These are phyloP conservation scores for Dioscorea zingiberensis DNA, from an alignment of 106 monocot species.

Conservation along the genomic window DNA sequence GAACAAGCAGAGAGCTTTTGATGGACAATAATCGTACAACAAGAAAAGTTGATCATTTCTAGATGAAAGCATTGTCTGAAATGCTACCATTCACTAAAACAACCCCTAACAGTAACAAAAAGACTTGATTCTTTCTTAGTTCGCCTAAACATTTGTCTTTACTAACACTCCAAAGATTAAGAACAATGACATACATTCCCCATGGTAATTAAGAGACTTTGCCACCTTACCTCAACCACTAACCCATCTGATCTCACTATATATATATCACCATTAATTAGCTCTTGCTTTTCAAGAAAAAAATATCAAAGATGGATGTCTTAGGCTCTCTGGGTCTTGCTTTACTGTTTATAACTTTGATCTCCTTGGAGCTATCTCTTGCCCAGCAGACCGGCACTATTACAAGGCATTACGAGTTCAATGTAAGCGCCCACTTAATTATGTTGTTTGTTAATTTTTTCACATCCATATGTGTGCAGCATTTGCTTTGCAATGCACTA, in stretches of 20 bases:
- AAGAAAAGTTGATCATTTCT: background rate
- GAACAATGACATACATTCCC: background rate
- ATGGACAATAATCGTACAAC: background rate
- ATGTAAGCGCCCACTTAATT: background rate
- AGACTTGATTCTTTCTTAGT: background rate
- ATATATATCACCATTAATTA: background rate
- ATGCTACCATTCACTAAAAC: background rate
- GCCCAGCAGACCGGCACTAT: slow-evolving; percentile 11
- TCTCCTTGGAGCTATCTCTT: background rate
- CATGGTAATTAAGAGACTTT: background rate
- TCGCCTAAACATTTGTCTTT: no score
- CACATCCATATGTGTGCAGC: no score
- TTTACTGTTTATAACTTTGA: background rate
- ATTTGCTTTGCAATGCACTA: no score
- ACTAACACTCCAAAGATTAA: background rate
- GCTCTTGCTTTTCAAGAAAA: background rate
- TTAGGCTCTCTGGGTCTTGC: background rate
- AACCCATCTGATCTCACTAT: background rate
- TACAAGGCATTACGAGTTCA: slow-evolving; percentile 11
- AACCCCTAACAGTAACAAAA: background rate
- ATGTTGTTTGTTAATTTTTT: background rate
- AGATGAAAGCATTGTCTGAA: background rate
- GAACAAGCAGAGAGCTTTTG: background rate
- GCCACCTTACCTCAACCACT: no score
- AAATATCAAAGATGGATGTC: background rate